phyloP scores from a whole-genome alignment of 177 flowering plant species.

The Vitis hybrid region DNA sequence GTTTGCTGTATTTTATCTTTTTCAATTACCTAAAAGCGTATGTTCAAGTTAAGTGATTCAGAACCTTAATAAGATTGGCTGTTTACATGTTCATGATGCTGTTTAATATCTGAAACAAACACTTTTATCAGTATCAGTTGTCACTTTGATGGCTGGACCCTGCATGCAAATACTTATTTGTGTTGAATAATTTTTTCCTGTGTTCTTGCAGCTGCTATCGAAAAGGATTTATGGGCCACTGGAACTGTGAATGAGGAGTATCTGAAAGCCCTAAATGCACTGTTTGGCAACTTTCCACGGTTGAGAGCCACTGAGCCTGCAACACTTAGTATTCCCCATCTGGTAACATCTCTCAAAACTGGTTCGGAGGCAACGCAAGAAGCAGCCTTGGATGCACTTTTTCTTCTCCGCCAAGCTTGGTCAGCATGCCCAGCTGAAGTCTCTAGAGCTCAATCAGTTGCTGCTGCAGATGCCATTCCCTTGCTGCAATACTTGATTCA shows the following conservation, averaged over 20 bases:
- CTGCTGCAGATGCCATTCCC: constrained; percentile 97
- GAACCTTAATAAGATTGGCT: too few relatives aligned
- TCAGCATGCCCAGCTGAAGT: constrained; percentile 98
- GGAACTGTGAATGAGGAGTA: constrained; percentile 91
- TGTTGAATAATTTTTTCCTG: constrained; percentile 3
- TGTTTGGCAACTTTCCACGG: constrained; percentile 89
- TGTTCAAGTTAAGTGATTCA: too few relatives aligned
- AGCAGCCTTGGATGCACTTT: constrained; percentile 89
- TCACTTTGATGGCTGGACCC: neutral
- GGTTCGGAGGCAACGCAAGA: constrained; percentile 95
- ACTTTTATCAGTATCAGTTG: too few relatives aligned
- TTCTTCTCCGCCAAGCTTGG: constrained; percentile 97
- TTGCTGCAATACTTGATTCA: constrained; percentile 87
- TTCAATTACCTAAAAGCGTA: too few relatives aligned
- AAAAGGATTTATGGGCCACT: constrained; percentile 89
- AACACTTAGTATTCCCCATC: constrained; percentile 89
- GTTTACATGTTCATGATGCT: too few relatives aligned
- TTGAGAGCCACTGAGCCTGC: constrained; percentile 97
- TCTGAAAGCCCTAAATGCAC: constrained; percentile 79
- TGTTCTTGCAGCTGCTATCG: constrained; percentile 72
- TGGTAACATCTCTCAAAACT: constrained; percentile 87
- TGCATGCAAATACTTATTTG: neutral
- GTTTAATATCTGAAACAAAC: too few relatives aligned
- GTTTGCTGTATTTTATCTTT: too few relatives aligned
- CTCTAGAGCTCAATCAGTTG: constrained; percentile 86